Base-by-base conservation (phyloP, 1,284 basidiomycete genomes). In the Gastroboletus turbinatus region DNA sequence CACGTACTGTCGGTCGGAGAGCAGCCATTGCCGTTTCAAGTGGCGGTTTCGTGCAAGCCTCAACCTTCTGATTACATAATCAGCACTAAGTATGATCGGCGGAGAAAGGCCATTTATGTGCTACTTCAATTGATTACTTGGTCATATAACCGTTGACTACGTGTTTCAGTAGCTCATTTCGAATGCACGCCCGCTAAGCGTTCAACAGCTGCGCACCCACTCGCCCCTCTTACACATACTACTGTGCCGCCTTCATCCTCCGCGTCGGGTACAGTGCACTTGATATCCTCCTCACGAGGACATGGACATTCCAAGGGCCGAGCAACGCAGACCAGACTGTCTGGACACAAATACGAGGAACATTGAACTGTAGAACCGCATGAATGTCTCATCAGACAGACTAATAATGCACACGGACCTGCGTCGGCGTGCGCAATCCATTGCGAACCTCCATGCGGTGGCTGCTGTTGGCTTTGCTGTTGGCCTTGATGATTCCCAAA, bases 1-100 rank as follows among this genome's bases (percentile, higher is more conserved):
- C 42, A 67, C 82, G 62, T 71, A 87, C 87, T 40, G 87, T 80
- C 53, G 87, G 86, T 76, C 87, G 77, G 61, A 82, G 75, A 56
- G 81, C 72, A 59, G 86, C 81, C 87, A 88, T 88, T 62, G 17
- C 21, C 1, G 32, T 36, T 30, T 29, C 19, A 21, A 35, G 48
- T 57, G 62, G 60, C 62, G 50, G 53, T 57, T 50, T 38, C 17
- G 52, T 39, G 29, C 50, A 48, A 53, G 50, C 6, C 27, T 11
- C 5, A 43, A 35, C n/a, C 19, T 29, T 36, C 16, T 32, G 44
- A 53, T 66, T 62, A 69, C 62, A 52, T 68, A 66, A 69, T 53
- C 16, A 1, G 4, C 17, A 35, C 19, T 11, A 39, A 10, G 32
- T 16, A 3, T 8, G 32, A 45, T 30, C 13, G n/a, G 43, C 43